Evolutionary conservation across 257 asterid species (phyloP), one percentile per base, ranked within the genome.

Genomic region (Marsdenia floribunda): DNA sequence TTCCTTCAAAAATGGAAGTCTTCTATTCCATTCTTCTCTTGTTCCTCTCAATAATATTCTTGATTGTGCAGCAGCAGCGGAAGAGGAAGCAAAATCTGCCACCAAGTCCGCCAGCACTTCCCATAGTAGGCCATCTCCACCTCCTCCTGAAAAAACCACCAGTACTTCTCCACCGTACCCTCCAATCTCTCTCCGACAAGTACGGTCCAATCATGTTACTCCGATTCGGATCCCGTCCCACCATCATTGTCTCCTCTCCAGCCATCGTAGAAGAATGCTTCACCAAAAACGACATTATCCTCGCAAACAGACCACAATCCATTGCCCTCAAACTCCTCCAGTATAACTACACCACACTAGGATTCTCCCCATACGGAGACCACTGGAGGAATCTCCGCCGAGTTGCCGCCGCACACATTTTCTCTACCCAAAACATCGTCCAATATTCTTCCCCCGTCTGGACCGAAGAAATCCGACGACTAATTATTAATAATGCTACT

Each of bases 341-440:
- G 1, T 81, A 85, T 63, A 77, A 84, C 49, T 87, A 85, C 75
- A 86, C 93, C 6, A 78, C 85, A 55, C 80, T 91, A 4, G 81
- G 74, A 0, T 89, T 91, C 93, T 80, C 91, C 5, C 52, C 93
- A 5, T 87, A 89, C 66, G 95, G 95, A 12, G 89, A 87, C 46
- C 90, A 80, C 67, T 89, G 93, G 96, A 81, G 96, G 75, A 89
- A 86, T 78, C 86, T 91, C 1, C 81, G 97, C 16, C 86, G 87
- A 1, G 38, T 87, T 6, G 58, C 86, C 15, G 75, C 80, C n/a
- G 10, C 73, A 10, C 85, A 87, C 0, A 49, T 88, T 50, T 90
- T 90, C 66, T 87, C 89, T 42, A 57, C 81, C 6, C 47, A 80
- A 52, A 82, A 73, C 38, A 80, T 88, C 50, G 81, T 75, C 22